phyloP scores from a whole-genome alignment of 1,284 basidiomycete species.

The Pseudozyma sp. region DNA sequence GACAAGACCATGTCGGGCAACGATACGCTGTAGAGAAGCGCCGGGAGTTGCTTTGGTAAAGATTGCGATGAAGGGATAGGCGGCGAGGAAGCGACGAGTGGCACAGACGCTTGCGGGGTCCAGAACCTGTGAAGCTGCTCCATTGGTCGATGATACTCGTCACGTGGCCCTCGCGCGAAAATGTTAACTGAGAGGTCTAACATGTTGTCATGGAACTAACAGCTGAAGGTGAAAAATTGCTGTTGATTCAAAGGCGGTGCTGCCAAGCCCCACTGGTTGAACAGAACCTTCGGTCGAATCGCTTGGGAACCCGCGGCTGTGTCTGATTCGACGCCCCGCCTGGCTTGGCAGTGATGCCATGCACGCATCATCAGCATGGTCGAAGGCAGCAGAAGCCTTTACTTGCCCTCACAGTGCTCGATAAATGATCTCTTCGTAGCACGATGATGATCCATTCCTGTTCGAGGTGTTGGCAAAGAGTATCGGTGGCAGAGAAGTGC shows the following conservation, averaged over 20 bases:
- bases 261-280: slow-evolving; percentile 5
- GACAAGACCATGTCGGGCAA: slow-evolving; percentile 85
- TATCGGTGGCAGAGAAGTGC: too few relatives aligned
- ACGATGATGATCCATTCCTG: too few relatives aligned
- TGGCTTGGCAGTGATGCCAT: slow-evolving; percentile 2
- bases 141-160: neutral
- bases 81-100: neutral
- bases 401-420: too few relatives aligned
- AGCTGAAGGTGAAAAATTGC: too few relatives aligned
- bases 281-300: slow-evolving; percentile 5
- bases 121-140: neutral
- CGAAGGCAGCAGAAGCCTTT: too few relatives aligned
- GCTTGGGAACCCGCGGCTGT: slow-evolving; percentile 6
- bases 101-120: slow-evolving; percentile 3
- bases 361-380: too few relatives aligned
- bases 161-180: neutral
- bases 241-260: slow-evolving; percentile 1
- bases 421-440: too few relatives aligned
- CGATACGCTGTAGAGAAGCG: neutral
- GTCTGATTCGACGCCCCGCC: slow-evolving; percentile 1
- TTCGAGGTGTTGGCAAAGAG: too few relatives aligned
- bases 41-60: neutral
- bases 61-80: neutral
- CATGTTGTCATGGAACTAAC: too few relatives aligned
- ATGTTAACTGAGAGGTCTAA: neutral